Evolutionary conservation across 2,329 filamentous ascomycete genomes (phyloP), one percentile per base, ranked within the genome.

Genomic region (Plectosphaerella cucumerina): DNA sequence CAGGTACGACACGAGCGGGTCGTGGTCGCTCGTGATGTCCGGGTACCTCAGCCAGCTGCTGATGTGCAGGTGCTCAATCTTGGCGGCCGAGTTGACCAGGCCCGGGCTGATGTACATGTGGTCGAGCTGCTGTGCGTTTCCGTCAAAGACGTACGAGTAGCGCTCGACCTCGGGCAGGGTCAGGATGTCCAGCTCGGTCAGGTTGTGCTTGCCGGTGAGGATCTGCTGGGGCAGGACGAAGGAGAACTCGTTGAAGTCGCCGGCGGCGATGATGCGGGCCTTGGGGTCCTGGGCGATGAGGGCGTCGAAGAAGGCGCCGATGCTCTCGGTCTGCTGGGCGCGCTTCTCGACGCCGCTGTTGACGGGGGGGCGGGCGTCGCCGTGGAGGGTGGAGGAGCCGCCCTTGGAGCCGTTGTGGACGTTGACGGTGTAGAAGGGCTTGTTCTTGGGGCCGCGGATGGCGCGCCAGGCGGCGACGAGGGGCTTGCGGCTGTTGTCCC

Each of bases 191-290:
- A 88, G 68, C 56, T 89, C 84, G 33, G 73, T 57, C 44, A 89
- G 70, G 2, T 78, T 76, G 0, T 81, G 85, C 18, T 74, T 69
- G 4, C 65, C 55, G 1, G 70, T 60, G 56, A 89, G 87, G 2
- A 68, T 69, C 53, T 73, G 63, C 46, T 89, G 65, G 2, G 86
- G 85, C 62, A 74, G 60, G 10, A 83, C 84, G 54, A 84, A 84
- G 5, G 77, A 63, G 62, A 87, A 89, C 64, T 90, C 86, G 72
- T 90, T 89, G 63, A 85, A 89, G 67, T 90, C 86, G 22, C 86
- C 86, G 0, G 81, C 78, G 3, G 75, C 69, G 53, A 89, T 75
- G 56, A 90, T 64, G 21, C 71, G 71, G 0, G 86, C 85, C 15
- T 75, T 66, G 11, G 70, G 62, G 65, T 88, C 79, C 39, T 75